These are phyloP conservation scores for Chenopodium berlandieri DNA, from an alignment of 148 eudicot genomes.

Conservation along the genomic window DNA sequence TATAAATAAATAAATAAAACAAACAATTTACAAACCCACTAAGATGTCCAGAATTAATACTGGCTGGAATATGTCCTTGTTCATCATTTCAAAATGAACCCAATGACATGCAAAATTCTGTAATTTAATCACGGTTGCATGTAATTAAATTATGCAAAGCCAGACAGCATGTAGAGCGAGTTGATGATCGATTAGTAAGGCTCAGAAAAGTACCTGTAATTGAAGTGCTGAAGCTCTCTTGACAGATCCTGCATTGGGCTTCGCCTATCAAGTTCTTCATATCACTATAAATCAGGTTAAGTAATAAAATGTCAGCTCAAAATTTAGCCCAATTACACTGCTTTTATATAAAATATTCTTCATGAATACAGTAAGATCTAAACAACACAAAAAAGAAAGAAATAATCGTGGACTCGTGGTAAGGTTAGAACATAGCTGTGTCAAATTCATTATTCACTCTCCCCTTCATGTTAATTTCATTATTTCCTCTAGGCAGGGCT, in stretches of 20 bases:
- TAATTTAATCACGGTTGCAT: too few relatives aligned
- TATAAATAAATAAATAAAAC: too few relatives aligned
- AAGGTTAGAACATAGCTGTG: not conserved
- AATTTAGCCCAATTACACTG: not conserved
- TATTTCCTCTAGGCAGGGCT: not conserved
- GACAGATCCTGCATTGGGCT: conserved; percentile 72
- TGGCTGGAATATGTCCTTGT: not conserved
- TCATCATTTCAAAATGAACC: not conserved
- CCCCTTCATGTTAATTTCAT: not conserved
- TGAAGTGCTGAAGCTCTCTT: conserved; percentile 68
- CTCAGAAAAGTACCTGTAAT: conserved; percentile 20
- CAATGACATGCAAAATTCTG: not conserved
- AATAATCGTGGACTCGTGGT: not conserved
- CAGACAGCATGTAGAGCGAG: not conserved
- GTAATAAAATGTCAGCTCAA: conserved; percentile 4
- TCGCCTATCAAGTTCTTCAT: conserved; percentile 78
- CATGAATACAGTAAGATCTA: not conserved
- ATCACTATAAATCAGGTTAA: conserved; percentile 43
- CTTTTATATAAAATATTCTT: not conserved
- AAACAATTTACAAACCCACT: not conserved
- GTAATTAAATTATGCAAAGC: too few relatives aligned
- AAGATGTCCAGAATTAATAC: not conserved
- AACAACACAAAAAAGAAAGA: not conserved
- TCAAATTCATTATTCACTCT: not conserved
- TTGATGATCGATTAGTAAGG: not conserved